A percentile compares a stretch with the other conserved stretches of the same genome.
Evolutionary conservation across 192 early-diverging fungal genomes (phyloP).

Genomic region (Coemansia reversa): DNA sequence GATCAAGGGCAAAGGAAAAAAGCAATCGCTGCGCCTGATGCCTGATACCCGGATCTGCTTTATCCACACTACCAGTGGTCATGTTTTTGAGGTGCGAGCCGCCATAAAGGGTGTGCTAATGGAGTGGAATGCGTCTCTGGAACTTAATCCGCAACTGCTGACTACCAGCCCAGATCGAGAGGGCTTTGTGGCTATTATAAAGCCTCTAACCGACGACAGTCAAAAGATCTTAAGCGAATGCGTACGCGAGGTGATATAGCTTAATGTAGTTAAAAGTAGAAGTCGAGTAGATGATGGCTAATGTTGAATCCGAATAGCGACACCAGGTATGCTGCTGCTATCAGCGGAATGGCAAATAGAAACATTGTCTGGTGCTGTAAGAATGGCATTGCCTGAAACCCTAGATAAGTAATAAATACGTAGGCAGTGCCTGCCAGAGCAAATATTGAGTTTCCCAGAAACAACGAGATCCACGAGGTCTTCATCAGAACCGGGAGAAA

Average conservation of each 20-base stretch:
- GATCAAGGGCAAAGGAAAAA: conserved; percentile 47
- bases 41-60: conserved; percentile 42
- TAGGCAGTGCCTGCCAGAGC: conserved; percentile 77
- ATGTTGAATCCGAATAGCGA: conserved; percentile 77
- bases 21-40: conserved; percentile 34
- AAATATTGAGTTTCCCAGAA: conserved; percentile 90
- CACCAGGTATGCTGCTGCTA: conserved; percentile 59
- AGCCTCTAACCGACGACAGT: conserved; percentile 31
- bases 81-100: conserved; percentile 25
- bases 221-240: conserved; percentile 34
- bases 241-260: conserved; percentile 1
- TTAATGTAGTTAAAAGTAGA: conserved; percentile 64
- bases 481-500: conserved; percentile 80
- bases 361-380: conserved; percentile 85
- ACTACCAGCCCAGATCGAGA: conserved; percentile 2
- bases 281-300: conserved; percentile 67
- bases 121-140: conserved; percentile 45
- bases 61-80: conserved; percentile 15
- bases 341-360: conserved; percentile 80
- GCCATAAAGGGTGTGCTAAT: conserved; percentile 39
- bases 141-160: conserved; percentile 21
- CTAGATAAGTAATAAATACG: conserved; percentile 87
- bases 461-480: conserved; percentile 75
- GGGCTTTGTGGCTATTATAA: conserved; percentile 40
- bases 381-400: conserved; percentile 95